A percentile compares a stretch with the other conserved stretches of the same genome.
Conservation (phyloP, 129 eudicot genomes). For the Arctium lappa region DNA sequence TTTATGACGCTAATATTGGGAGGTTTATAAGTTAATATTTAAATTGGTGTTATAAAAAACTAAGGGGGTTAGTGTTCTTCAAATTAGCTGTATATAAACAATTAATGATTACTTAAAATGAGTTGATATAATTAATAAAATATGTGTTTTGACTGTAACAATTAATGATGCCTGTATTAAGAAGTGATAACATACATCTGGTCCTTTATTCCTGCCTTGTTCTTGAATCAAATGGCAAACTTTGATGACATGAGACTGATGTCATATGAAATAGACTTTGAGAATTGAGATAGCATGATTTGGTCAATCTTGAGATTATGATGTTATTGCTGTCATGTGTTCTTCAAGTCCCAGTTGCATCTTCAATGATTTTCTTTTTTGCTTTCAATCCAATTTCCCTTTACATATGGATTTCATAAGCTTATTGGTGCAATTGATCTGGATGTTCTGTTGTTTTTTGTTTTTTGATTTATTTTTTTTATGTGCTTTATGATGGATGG, state of each 20-base stretch:
- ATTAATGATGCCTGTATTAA: neutral
- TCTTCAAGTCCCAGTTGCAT: neutral
- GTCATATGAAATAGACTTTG: neutral
- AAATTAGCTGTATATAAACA: neutral
- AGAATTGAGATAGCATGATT: neutral
- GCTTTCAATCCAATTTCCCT: neutral
- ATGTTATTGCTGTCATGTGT: neutral
- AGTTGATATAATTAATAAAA: neutral
- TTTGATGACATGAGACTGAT: neutral
- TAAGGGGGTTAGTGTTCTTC: neutral
- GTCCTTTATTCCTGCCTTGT: slow-evolving; percentile 6
- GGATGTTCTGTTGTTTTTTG: neutral
- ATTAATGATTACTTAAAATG: neutral
- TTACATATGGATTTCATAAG: neutral
- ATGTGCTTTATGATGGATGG: slow-evolving; percentile 4
- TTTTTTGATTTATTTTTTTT: neutral
- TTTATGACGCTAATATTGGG: too few species aligned
- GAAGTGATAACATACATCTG: neutral
- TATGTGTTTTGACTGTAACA: neutral
- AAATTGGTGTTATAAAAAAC: neutral
- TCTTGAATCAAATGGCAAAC: neutral
- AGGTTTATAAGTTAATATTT: neutral
- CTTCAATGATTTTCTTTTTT: neutral
- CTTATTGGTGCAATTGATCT: neutral
- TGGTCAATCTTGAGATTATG: neutral